Base-by-base conservation (phyloP, 1,139 yeast species). In the Hyphopichia khmerensis region DNA sequence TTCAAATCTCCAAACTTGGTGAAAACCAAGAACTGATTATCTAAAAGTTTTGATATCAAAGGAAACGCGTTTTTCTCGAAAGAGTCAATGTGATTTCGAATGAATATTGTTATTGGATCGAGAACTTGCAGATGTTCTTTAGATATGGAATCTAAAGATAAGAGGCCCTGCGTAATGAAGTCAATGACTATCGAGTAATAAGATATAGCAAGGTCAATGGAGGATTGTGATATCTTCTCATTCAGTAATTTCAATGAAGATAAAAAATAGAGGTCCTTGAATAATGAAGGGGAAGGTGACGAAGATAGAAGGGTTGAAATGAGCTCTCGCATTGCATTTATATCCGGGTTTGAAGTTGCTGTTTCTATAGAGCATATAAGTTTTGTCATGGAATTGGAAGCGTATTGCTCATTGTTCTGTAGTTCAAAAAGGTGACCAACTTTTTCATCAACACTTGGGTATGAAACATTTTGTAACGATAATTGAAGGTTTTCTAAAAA, bases 1-100 rank as follows among this genome's bases (percentile, higher is more conserved):
- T 63, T 65, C 8, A 41, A 35, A 40, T 65, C 65, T 9, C 52
- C 52, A 45, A 56, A 60, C 18, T 51, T 47, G 13, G 46, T 43
- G 33, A 50, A n/a, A 19, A 11, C 16, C 23, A 29, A 9, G 13
- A 9, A 15, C 14, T 38, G 14, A 23, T 38, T 16, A 33, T 33
- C 13, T 11, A 26, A 26, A 9, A 26, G 10, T 26, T 26, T 26
- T 26, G 29, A 26, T 4, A 26, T 26, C 9, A 26, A 11, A 11
- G 29, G 11, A 11, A 11, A 9, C 4, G 29, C 5, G n/a, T 30
- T 17, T 16, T 13, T 14, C 5, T 27, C 31, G 6, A 14, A 16
- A 6, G 18, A 16, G 4, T 30, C 18, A 14, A 15, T 15, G 14
- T 16, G 19, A 14, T 35, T 31, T 19, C 14, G 15, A 17, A 34